Percentiles rank a stretch among this genome's conserved stretches.
phyloP scores from a whole-genome alignment of 306 rosid genomes.

The Glycine soja region DNA sequence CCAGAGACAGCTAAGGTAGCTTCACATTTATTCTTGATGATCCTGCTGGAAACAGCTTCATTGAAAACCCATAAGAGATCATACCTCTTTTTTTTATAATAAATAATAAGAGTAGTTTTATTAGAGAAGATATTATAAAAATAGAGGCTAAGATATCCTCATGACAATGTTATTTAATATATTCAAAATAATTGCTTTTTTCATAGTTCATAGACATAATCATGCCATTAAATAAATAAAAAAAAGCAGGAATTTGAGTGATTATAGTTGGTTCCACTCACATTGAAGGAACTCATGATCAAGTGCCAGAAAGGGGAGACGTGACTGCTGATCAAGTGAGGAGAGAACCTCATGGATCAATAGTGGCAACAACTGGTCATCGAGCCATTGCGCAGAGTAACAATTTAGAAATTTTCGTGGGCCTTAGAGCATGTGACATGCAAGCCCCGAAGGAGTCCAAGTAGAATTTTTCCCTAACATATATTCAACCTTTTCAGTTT shows the following conservation, averaged over 20 bases:
- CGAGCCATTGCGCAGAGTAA: conserved; percentile 93
- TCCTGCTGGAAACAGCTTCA: conserved; percentile 97
- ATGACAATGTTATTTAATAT: no score
- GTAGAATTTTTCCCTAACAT: no score
- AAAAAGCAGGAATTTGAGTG: neutral
- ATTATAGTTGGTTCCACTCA: conserved; percentile 58
- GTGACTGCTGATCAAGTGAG: conserved; percentile 55
- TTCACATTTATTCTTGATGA: conserved; percentile 87
- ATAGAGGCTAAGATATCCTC: conserved; percentile 6
- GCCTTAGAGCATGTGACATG: no score
- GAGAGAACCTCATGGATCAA: conserved; percentile 77
- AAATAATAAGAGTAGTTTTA: neutral
- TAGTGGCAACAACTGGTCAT: conserved; percentile 89
- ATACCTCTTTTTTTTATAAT: conserved; percentile 1
- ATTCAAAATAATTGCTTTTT: neutral
- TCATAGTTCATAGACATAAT: neutral
- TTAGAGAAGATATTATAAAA: neutral
- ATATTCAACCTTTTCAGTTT: no score
- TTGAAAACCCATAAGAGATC: conserved; percentile 87
- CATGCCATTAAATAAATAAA: neutral
- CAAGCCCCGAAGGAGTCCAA: no score
- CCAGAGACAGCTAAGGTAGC: conserved; percentile 84
- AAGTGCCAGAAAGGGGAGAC: conserved; percentile 50
- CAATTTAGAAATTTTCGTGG: conserved; percentile 74
- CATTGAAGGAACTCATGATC: conserved; percentile 50